These are phyloP conservation scores for Cryptosporidium felis DNA, from an alignment of 169 alveolate genomes.

Conservation along the genomic window DNA sequence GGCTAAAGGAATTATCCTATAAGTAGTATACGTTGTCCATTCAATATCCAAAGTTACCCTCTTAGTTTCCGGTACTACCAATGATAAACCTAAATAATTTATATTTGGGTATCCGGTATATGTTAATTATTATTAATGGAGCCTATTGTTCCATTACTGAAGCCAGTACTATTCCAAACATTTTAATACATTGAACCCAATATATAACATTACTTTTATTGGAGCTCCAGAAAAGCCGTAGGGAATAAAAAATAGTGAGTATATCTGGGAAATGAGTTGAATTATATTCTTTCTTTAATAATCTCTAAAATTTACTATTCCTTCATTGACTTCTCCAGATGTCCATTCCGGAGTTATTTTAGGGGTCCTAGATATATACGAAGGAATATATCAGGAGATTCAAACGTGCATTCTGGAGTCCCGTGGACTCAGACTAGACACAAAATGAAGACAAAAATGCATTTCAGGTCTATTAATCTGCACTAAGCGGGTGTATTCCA, in stretches of 20 bases:
- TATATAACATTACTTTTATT: neutral
- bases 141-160: too few species aligned
- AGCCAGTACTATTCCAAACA: too few species aligned
- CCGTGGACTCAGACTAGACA: slow-evolving; percentile 61
- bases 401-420: slow-evolving; percentile 66
- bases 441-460: slow-evolving; percentile 52
- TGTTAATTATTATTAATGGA: too few species aligned
- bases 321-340: neutral
- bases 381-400: neutral
- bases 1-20: too few species aligned
- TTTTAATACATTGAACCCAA: neutral
- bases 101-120: too few species aligned
- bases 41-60: neutral
- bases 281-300: neutral
- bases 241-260: neutral
- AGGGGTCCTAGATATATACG: neutral
- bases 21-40: slow-evolving; percentile 5
- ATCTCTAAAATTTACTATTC: neutral
- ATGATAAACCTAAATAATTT: too few species aligned
- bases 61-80: too few species aligned
- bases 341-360: neutral
- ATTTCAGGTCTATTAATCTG: slow-evolving; percentile 9
- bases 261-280: neutral
- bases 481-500: slow-evolving; percentile 14
- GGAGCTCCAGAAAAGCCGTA: slow-evolving; percentile 1